Base-by-base conservation (phyloP, 257 asterid species). In the Cynanchum wilfordii region DNA sequence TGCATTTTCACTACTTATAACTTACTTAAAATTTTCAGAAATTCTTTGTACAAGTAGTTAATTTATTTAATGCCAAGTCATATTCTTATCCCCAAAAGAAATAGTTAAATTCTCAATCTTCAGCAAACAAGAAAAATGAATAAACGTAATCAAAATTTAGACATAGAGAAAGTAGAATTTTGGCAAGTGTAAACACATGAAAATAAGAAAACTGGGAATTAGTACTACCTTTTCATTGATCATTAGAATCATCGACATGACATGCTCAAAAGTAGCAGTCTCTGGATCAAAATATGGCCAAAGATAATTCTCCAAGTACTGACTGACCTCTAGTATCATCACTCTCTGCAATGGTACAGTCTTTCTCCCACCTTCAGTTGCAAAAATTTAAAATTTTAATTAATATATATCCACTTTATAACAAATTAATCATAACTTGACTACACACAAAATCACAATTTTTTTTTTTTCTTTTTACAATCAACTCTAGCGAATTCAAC, bases 241-340 rank as follows among this genome's bases (percentile, higher is more conserved):
- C 99, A 94, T 89, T 73, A 94, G 96, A 77, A 94, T 87, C 90
- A 94, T 91, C 22, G 99, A 94, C 99, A 94, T 94, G 72, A 94
- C 90, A 73, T 94, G 98, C 90, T 94, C 99, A 76, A 94, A 91
- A 17, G 95, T 85, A 74, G 99, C 86, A 66, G 86, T 82, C 85
- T 94, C 99, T 3, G 93, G 92, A 78, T 73, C 83, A 81, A 94
- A 94, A 85, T 89, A 88, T 24, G 99, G 99, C 97, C 92, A 91
- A 10, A 94, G 96, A 75, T 94, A 94, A 76, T 94, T 94, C 90
- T 94, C 99, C 87, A 91, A 72, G 83, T 91, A 94, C 80, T 91
- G 99, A 79, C 99, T 94, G 73, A 94, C 99, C 87, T 94, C 99
- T 65, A 94, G 85, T 79, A 94, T 85, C 99, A 94, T 94, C 75